Base-by-base conservation (phyloP, 2,329 filamentous ascomycete genomes). In the Coniochaeta sp. region DNA sequence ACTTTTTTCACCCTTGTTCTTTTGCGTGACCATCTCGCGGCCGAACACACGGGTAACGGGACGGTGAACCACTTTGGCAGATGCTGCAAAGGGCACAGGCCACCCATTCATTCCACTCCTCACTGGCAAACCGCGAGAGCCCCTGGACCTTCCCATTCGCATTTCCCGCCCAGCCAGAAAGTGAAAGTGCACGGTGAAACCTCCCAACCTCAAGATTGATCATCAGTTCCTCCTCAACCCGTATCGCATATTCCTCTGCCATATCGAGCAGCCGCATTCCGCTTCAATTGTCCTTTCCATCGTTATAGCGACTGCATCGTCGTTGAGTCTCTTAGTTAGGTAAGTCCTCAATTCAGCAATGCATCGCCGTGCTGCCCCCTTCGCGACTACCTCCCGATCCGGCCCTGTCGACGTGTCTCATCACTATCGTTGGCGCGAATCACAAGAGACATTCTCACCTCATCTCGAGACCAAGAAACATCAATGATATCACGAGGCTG, bases 61-160 rank as follows among this genome's bases (percentile, higher is more conserved):
- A 47, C 24, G 42, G 45, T 48, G 45, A 48, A 31, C 45, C 24
- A 48, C 42, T 38, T n/a, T n/a, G n/a, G 8, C 18, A 20, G 22
- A 7, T 38, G 18, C 10, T 38, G 18, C n/a, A 33, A 5, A 4
- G 30, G 45, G 47, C 47, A 49, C 47, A 49, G 47, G 47, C 47
- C 47, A 49, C 26, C 38, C 26, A 7, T 16, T 30, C n/a, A n/a
- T n/a, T n/a, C n/a, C n/a, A n/a, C 30, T 49, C 18, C 47, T 33
- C 47, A 49, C 18, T 49, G 8, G 26, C n/a, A 47, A 47, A 47
- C 45, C 24, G 27, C 27, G 12, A 26, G 45, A 47, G 28, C 45
- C 45, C 45, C n/a, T n/a, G n/a, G n/a, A n/a, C n/a, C 26, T 47
- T 47, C 38, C 38, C 38, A 24, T 26, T 30, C 27, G 27, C 27